These are phyloP conservation scores for Chalaropsis thielavioides DNA, from an alignment of 2,329 filamentous ascomycete genomes.

Conservation along the genomic window DNA sequence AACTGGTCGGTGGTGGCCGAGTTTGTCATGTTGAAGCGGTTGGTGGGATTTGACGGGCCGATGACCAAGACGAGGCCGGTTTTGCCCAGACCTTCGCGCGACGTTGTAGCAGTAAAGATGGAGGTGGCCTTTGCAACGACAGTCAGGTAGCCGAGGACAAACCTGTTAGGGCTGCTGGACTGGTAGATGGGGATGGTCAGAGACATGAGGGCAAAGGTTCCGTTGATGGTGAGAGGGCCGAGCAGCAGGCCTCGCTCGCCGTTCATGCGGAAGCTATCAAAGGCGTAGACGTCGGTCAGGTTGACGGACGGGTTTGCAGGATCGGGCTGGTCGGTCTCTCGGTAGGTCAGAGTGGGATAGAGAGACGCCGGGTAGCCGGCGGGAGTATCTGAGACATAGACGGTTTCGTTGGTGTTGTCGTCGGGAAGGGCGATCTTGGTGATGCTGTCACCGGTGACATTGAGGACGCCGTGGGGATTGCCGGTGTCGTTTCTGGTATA, in stretches of 20 bases:
- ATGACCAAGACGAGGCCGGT: slow-evolving; percentile 59
- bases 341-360: slow-evolving; percentile 67
- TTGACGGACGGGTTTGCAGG: slow-evolving; percentile 29
- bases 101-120: slow-evolving; percentile 46
- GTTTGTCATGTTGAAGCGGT: slow-evolving; percentile 44
- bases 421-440: slow-evolving; percentile 47
- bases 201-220: slow-evolving; percentile 61
- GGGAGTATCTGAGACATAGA: slow-evolving; percentile 45
- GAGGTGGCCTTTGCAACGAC: slow-evolving; percentile 55
- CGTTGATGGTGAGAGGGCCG: slow-evolving; percentile 60
- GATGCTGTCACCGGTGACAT: slow-evolving; percentile 40
- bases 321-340: slow-evolving; percentile 30
- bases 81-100: slow-evolving; percentile 53
- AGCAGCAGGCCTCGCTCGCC: slow-evolving; percentile 50
- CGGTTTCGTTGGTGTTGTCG: slow-evolving; percentile 40
- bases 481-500: slow-evolving; percentile 55
- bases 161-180: slow-evolving; percentile 11
- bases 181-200: slow-evolving; percentile 61
- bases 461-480: slow-evolving; percentile 42
- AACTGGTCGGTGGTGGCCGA: slow-evolving; percentile 32
- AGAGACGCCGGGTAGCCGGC: slow-evolving; percentile 57
- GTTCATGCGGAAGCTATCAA: slow-evolving; percentile 37
- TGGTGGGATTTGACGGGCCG: slow-evolving; percentile 51
- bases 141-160: slow-evolving; percentile 69
- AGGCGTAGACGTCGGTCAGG: slow-evolving; percentile 21